Base-by-base conservation (phyloP, 495 filamentous ascomycete genomes). In the Annulohypoxylon bovei region DNA sequence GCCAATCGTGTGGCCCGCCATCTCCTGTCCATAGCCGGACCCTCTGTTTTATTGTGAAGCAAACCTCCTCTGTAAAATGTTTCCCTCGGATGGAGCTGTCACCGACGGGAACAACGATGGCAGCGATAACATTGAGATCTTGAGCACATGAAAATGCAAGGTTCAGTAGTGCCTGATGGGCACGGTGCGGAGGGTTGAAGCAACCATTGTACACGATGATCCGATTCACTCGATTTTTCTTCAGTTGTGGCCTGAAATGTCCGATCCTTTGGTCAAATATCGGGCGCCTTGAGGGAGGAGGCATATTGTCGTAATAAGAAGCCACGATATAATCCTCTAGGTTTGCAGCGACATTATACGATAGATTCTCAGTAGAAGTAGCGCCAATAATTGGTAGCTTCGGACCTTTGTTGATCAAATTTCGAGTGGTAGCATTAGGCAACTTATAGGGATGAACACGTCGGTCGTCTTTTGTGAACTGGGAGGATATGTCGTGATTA, bases 101-200 rank as follows among this genome's bases (percentile, higher is more conserved):
- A 18, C 22, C 7, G 3, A 52, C 1, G 16, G 39, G 53, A n/a
- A 59, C 0, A 9, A 66, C 42, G 33, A 66, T 52, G 22, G 63
- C 63, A 22, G 63, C 63, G 30, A 66, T 52, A 1, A 66, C 44
- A 30, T 66, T 50, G 6, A 66, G 23, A 23, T 66, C 63, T 30
- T 58, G 53, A 6, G 12, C 28, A 52, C 54, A 59, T 5, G 40
- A 40, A 30, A 58, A 59, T 18, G 42, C 53, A 4, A n/a, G 53
- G 32, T 59, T 40, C 12, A 66, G 28, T 8, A 66, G 16, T 40
- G 30, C 54, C 46, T 42, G 53, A 8, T 66, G 63, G 32, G 22
- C 22, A 3, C 14, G 42, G 33, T 66, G 63, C 1, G 54, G 53
- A n/a, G 63, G 63, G 32, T 66, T 66, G 53, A 66, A 66, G 40